Percentiles rank a stretch among this genome's conserved stretches.
Conservation (phyloP, 2,329 filamentous ascomycete species). For the Cryphonectria japonica region DNA sequence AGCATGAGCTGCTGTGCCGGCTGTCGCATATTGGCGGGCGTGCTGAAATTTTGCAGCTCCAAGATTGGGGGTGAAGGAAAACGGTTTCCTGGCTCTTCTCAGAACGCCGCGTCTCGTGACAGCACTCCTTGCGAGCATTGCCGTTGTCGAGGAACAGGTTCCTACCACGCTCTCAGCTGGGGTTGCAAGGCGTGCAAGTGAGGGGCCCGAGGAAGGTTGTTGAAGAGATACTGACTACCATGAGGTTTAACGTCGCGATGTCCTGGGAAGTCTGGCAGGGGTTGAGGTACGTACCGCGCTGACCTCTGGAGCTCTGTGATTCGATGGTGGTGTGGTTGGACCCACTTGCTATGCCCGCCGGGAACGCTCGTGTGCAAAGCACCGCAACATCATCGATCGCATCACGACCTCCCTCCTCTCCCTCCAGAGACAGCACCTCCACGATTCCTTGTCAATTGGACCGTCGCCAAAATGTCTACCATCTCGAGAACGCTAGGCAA, state of each 20-base stretch:
- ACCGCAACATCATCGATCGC: slow-evolving; percentile 31
- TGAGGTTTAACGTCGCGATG: not conserved
- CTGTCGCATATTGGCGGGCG: slow-evolving; percentile 28
- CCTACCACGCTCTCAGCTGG: slow-evolving; percentile 13
- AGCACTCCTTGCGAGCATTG: slow-evolving; percentile 43
- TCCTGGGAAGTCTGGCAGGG: slow-evolving; percentile 29
- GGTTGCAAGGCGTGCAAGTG: not conserved
- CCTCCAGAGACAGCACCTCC: slow-evolving; percentile 23
- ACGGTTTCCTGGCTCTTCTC: slow-evolving; percentile 23
- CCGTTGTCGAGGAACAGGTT: not conserved
- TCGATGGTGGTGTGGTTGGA: slow-evolving; percentile 27
- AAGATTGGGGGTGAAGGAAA: slow-evolving; percentile 23
- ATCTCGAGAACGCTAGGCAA: slow-evolving; percentile 84
- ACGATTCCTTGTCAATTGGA: slow-evolving; percentile 39
- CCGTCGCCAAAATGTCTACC: slow-evolving; percentile 77
- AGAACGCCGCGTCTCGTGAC: slow-evolving; percentile 26
- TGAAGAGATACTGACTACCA: not conserved
- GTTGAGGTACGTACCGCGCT: slow-evolving; percentile 26
- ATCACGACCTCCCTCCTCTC: slow-evolving; percentile 31
- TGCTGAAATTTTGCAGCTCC: slow-evolving; percentile 20
- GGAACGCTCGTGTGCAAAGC: slow-evolving; percentile 25
- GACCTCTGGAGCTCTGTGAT: slow-evolving; percentile 32
- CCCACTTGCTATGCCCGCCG: slow-evolving; percentile 17
- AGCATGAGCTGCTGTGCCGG: slow-evolving; percentile 22
- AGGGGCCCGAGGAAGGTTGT: not conserved